Conservation (phyloP, 768 basidiomycete species). For the Pleurotus pulmonarius region DNA sequence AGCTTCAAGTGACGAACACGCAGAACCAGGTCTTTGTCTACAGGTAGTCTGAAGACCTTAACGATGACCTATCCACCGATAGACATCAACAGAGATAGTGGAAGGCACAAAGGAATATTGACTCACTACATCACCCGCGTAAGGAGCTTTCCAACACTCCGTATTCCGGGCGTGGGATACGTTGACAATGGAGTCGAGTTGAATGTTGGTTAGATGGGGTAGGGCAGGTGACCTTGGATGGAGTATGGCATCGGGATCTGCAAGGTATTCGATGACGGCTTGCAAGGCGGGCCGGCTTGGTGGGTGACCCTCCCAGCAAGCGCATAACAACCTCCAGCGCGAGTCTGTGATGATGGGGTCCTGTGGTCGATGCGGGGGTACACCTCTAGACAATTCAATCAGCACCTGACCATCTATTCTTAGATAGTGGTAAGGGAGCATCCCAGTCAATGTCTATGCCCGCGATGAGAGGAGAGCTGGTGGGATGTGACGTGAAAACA, state of each 20-base stretch:
- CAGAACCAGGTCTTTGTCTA: too few species aligned
- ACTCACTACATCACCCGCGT: too few species aligned
- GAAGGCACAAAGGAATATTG: too few species aligned
- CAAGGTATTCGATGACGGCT: neutral
- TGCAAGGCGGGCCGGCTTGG: neutral
- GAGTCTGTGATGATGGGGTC: neutral
- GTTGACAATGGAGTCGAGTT: too few species aligned
- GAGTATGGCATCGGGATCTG: neutral
- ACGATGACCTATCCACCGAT: too few species aligned
- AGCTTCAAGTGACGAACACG: too few species aligned
- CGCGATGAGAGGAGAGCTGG: neutral
- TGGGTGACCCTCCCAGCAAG: constrained; percentile 2
- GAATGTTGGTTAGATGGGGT: too few species aligned
- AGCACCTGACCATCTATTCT: constrained; percentile 4
- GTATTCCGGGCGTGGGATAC: too few species aligned
- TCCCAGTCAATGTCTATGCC: constrained; percentile 5
- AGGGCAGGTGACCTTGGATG: too few species aligned
- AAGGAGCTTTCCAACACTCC: too few species aligned
- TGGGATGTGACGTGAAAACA: neutral
- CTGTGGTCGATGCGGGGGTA: neutral
- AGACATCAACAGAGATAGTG: too few species aligned
- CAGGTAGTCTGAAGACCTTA: too few species aligned
- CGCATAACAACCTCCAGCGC: constrained; percentile 5
- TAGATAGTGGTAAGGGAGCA: constrained; percentile 8
- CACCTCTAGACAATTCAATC: neutral